Conservation (phyloP, 495 filamentous ascomycete species). For the Penicillium paradoxum region DNA sequence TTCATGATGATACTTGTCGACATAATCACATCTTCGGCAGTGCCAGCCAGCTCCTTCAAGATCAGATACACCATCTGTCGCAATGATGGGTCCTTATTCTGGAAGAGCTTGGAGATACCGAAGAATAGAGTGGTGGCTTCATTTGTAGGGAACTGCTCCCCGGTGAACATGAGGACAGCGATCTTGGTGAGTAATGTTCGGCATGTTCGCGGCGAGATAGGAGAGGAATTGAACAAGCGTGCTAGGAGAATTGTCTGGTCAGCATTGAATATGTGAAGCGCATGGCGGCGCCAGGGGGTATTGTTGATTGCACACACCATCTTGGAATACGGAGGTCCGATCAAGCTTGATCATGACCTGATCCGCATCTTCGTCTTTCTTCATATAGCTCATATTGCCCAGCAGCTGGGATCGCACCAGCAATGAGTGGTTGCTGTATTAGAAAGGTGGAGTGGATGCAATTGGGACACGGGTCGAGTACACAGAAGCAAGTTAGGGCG, state of each 20-base stretch:
- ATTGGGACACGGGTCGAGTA: conserved; percentile 27
- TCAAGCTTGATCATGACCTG: conserved; percentile 91
- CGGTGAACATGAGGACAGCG: conserved; percentile 91
- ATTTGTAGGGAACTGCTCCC: conserved; percentile 92
- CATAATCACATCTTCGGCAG: conserved; percentile 99
- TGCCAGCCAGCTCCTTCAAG: conserved; percentile 92
- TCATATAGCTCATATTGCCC: conserved; percentile 83
- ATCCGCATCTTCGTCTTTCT: conserved; percentile 97
- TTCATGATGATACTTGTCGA: conserved; percentile 99
- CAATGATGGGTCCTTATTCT: conserved; percentile 96
- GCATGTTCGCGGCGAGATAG: conserved; percentile 90
- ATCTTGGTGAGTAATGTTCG: conserved; percentile 96
- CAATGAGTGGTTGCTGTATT: conserved; percentile 23
- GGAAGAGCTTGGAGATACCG: conserved; percentile 98
- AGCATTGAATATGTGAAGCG: conserved; percentile 15
- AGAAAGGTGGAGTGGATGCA: conserved; percentile 16
- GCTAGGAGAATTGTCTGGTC: conserved; percentile 49
- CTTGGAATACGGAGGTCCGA: conserved; percentile 97
- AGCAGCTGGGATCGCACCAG: conserved; percentile 37
- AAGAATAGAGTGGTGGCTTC: conserved; percentile 99
- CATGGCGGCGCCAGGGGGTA: conserved; percentile 19
- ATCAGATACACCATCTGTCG: conserved; percentile 99
- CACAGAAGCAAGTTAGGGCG: conserved; percentile 29
- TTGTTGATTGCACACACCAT: conserved; percentile 62
- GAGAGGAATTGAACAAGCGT: conserved; percentile 94